Base-by-base conservation (phyloP, 2,329 filamentous ascomycete species). In the Fusarium heterosporum region DNA sequence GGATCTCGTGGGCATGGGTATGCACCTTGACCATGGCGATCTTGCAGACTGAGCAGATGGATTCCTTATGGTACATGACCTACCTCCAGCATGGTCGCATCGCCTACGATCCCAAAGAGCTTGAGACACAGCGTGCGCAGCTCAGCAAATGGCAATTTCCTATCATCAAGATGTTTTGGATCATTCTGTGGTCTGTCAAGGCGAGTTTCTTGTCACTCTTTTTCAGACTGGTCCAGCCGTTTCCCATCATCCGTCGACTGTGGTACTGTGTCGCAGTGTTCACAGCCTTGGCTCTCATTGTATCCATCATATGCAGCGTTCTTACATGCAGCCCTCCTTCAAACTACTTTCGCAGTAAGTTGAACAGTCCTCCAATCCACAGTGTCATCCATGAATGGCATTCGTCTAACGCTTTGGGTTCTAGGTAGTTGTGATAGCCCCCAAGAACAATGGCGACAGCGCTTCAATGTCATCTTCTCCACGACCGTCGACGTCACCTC, bases 111-210 rank as follows among this genome's bases (percentile, higher is more conserved):
- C 49, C 49, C 0, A 22, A 46, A 1, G 48, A 51, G 2, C 12
- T 66, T 3, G 14, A 12, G 11, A 4, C 6, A 5, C 41, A 66
- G 1, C 55, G 39, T 2, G 22, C 10, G 3, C 13, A 66, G 6
- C 10, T 66, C 5, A 49, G 30, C 1, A 42, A 62, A 10, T 66
- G 62, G 62, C 55, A 61, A 12, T 66, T 66, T 3, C 62, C 62
- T 1, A 48, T 66, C 14, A 66, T 66, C 19, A 66, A 66, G 17
- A 19, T 66, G 43, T 66, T 66, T 11, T 66, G 62, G 62, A 55
- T 66, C 4, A 39, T 48, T 8, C n/a, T 66, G 1, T 66, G 62
- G 62, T 66, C 62, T n/a, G 32, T 66, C 3, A 66, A 66, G 14
- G 62, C 61, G 0, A 66, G 62, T 17, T 66, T 66, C 28, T 19